Evolutionary conservation across 805 yeast genomes (phyloP).

Genomic region (Starmerella khaoyaiensis): DNA sequence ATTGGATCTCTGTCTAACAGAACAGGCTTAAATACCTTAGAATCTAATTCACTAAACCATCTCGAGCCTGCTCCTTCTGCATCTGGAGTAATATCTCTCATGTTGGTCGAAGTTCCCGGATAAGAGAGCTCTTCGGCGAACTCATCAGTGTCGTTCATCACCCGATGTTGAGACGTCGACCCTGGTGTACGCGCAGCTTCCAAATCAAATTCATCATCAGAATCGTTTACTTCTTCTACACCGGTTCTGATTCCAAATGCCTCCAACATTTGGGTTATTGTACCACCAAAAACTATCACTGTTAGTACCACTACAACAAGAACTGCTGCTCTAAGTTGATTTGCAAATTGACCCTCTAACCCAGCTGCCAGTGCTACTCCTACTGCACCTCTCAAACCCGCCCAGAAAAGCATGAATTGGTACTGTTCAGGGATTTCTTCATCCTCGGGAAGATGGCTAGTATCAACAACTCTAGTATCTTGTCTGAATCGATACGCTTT

Average conservation of each 20-base stretch:
- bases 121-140: conserved; percentile 26
- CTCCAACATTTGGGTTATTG: conserved; percentile 96
- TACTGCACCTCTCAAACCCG: conserved; percentile 96
- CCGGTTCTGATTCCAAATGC: conserved; percentile 88
- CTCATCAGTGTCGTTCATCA: neutral
- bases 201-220: conserved; percentile 92
- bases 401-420: conserved; percentile 99
- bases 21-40: conserved; percentile 84
- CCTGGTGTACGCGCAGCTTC: conserved; percentile 38
- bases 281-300: conserved; percentile 93
- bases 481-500: conserved; percentile 55
- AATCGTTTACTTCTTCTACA: conserved; percentile 63
- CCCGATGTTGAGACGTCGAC: neutral
- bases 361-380: conserved; percentile 99
- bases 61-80: conserved; percentile 20
- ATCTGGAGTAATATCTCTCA: conserved; percentile 1
- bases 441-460: conserved; percentile 30
- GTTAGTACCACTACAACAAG: conserved; percentile 93
- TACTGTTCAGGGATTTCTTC: conserved; percentile 81
- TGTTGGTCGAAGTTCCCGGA: conserved; percentile 22
- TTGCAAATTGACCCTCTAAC: conserved; percentile 82
- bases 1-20: conserved; percentile 43
- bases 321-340: conserved; percentile 82
- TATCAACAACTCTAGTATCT: conserved; percentile 4
- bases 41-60: conserved; percentile 92